Percentiles rank a stretch among this genome's conserved stretches.
These are phyloP conservation scores for Brassica juncea DNA, from an alignment of 345 rosid genomes.

Conservation along the genomic window DNA sequence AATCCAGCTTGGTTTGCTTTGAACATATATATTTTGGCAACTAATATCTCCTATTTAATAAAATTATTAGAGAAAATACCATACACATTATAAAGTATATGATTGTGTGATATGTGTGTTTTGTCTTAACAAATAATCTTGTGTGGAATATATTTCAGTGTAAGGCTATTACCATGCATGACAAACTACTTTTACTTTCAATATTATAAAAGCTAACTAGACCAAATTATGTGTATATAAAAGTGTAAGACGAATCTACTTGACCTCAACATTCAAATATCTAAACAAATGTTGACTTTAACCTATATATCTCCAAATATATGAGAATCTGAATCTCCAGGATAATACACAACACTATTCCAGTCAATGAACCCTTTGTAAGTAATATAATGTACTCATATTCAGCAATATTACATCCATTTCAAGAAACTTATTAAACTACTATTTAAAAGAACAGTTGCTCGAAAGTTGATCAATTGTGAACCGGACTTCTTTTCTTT, in stretches of 20 bases:
- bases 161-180: not conserved
- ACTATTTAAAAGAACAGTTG: not conserved
- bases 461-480: constrained; percentile 27
- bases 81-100: not conserved
- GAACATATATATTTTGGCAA: not conserved
- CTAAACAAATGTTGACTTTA: not conserved
- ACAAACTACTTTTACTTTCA: not conserved
- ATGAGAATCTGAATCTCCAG: not conserved
- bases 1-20: constrained; percentile 21
- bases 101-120: no score
- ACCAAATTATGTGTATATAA: not conserved
- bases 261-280: not conserved
- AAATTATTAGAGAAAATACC: not conserved
- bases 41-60: not conserved
- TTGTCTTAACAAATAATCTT: no score
- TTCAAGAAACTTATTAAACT: not conserved
- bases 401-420: constrained; percentile 17
- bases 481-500: constrained; percentile 36
- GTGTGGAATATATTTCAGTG: no score
- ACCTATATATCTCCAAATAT: not conserved
- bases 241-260: not conserved
- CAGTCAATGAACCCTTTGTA: not conserved
- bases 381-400: not conserved
- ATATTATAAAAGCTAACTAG: not conserved
- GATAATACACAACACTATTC: not conserved